Percentiles rank a stretch among this genome's conserved stretches.
Evolutionary conservation across 2,329 filamentous ascomycete genomes (phyloP).

Genomic region (Stagonosporopsis cucurbitacearum): DNA sequence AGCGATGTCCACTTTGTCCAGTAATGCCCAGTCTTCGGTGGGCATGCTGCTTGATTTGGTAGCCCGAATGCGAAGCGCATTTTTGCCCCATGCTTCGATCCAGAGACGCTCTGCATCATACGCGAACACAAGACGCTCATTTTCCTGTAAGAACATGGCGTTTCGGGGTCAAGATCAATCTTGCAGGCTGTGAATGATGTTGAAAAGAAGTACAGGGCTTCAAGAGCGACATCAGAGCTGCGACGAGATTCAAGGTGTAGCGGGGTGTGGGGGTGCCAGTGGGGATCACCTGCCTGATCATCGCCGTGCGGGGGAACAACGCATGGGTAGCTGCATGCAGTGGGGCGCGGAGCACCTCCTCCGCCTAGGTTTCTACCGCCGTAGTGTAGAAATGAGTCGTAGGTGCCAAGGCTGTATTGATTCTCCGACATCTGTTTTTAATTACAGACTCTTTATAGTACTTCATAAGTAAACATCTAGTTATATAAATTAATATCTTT

Average conservation of each 20-base stretch:
- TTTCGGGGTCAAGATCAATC: no score
- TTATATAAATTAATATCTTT: no score
- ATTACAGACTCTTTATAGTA: no score
- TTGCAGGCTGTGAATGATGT: neutral
- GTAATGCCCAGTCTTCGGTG: constrained; percentile 36
- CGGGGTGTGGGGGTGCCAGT: no score
- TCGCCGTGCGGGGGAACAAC: neutral
- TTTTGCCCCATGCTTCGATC: constrained; percentile 58
- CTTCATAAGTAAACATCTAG: no score
- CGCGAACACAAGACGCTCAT: constrained; percentile 66
- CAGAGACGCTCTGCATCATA: constrained; percentile 58
- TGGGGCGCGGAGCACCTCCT: neutral
- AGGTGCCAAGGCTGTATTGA: no score
- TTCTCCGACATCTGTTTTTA: no score
- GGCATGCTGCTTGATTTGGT: constrained; percentile 49
- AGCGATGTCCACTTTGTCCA: constrained; percentile 1
- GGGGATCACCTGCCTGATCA: neutral
- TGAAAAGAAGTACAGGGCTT: no score
- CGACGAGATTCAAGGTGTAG: no score
- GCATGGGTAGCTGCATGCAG: neutral
- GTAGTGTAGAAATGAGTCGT: no score
- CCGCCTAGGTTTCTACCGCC: no score
- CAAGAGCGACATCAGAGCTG: no score
- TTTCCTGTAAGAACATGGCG: constrained; percentile 52
- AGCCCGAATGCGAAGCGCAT: constrained; percentile 57